Base-by-base conservation (phyloP, 1,284 basidiomycete species). In the Cutaneotrichosporon cavernicola region DNA sequence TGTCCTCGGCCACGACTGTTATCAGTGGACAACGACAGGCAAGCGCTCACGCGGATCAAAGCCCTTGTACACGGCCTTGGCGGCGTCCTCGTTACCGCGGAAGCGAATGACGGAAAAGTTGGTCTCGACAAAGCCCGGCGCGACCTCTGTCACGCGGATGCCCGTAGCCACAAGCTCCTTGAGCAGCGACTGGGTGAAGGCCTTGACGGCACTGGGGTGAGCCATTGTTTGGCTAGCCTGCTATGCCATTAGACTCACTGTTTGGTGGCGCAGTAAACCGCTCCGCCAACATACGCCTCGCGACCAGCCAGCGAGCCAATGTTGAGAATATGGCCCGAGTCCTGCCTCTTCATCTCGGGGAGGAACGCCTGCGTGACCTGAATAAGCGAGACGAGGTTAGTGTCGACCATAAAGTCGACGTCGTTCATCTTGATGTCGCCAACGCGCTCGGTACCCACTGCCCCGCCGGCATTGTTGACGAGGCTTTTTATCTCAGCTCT, bases 291-390 rank as follows among this genome's bases (percentile, higher is more conserved):
- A 73, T 98, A 97, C 1, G 94, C 80, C 75, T 98, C 94, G 18
- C 87, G 84, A 43, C 93, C 92, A 50, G 90, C 92, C 62, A 97
- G 86, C 16, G 91, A 93, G 46, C 95, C 94, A 60, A 98, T 82
- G 80, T 95, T 94, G 81, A 98, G 97, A 67, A 98, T 83, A 81
- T 97, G 95, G 55, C 95, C 94, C 1, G 87, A 81, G 70, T 90
- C 87, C 75, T 87, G 88, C 65, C 83, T 84, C 81, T 92, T 96
- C 86, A 97, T 96, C 68, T 91, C 92, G 91, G 72, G 43, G 14
- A 58, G 51, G 60, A 58, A 64, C 32, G 16, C 38, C 63, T 66
- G 53, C 26, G 62, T 58, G 38, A 63, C 56, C 53, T 65, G 62
- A 61, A 67, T 56, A 36, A 62, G 46, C 30, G 30, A 60, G 34